A percentile compares a stretch with the other conserved stretches of the same genome.
Evolutionary conservation across 768 basidiomycete genomes (phyloP).

Genomic region (Candolleomyces eurysporus): DNA sequence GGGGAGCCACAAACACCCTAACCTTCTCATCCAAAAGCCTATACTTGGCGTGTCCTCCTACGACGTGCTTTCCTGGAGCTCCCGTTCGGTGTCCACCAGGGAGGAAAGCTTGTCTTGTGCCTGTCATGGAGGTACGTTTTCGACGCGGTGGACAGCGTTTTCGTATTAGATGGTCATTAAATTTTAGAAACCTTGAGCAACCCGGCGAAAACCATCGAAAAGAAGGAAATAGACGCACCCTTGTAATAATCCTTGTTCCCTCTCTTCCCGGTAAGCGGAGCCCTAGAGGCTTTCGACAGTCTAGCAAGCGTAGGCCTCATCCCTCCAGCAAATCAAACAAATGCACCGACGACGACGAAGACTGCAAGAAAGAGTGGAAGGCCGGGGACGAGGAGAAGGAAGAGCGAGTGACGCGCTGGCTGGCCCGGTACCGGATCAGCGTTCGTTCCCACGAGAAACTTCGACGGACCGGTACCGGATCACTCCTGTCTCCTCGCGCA

Average conservation of each 20-base stretch:
- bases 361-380: no score
- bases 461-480: neutral
- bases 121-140: conserved; percentile 33
- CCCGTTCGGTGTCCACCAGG: conserved; percentile 86
- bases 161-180: no score
- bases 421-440: neutral
- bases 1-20: conserved; percentile 80
- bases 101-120: conserved; percentile 78
- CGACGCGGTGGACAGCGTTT: no score
- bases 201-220: no score
- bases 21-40: conserved; percentile 80
- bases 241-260: conserved; percentile 98
- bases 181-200: neutral
- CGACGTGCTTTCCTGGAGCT: conserved; percentile 82
- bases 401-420: conserved; percentile 10
- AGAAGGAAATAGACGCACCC: conserved; percentile 45
- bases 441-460: neutral
- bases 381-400: conserved; percentile 4
- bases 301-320: conserved; percentile 73
- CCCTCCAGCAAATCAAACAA: neutral
- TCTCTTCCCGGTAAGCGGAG: conserved; percentile 78
- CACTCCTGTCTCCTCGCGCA: neutral
- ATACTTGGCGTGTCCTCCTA: conserved; percentile 77
- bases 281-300: conserved; percentile 81
- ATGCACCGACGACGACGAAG: no score